These are phyloP conservation scores for Pleurotus giganteus DNA, from an alignment of 768 basidiomycete species.

Conservation along the genomic window DNA sequence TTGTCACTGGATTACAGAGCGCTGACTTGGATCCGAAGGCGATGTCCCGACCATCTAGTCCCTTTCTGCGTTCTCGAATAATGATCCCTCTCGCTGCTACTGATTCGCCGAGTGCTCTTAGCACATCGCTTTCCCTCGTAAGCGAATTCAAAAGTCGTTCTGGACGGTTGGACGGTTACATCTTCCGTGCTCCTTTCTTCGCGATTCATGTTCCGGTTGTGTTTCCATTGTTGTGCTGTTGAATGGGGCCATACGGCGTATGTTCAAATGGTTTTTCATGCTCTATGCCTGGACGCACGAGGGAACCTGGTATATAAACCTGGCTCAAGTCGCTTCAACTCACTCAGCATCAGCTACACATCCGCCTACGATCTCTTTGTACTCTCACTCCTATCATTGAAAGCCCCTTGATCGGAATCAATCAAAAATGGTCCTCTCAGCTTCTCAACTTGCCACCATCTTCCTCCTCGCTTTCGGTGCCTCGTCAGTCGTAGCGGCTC, in stretches of 20 bases:
- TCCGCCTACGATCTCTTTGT: no score
- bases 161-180: no score
- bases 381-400: neutral
- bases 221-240: neutral
- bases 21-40: conserved; percentile 6
- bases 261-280: neutral
- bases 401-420: neutral
- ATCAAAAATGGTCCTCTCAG: conserved; percentile 3
- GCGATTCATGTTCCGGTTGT: neutral
- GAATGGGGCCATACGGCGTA: neutral
- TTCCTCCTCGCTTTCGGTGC: neutral
- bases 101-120: neutral
- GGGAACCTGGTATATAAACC: neutral
- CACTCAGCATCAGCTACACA: neutral
- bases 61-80: conserved; percentile 5
- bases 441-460: conserved; percentile 7
- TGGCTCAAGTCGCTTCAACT: neutral
- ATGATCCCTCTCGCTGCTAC: neutral
- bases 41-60: neutral
- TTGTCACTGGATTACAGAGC: neutral
- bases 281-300: neutral
- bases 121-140: neutral
- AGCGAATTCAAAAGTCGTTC: neutral
- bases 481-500: neutral
- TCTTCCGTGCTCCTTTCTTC: neutral